Evolutionary conservation across 1,284 basidiomycete genomes (phyloP).

Genomic region (Boletus albobrunnescens): DNA sequence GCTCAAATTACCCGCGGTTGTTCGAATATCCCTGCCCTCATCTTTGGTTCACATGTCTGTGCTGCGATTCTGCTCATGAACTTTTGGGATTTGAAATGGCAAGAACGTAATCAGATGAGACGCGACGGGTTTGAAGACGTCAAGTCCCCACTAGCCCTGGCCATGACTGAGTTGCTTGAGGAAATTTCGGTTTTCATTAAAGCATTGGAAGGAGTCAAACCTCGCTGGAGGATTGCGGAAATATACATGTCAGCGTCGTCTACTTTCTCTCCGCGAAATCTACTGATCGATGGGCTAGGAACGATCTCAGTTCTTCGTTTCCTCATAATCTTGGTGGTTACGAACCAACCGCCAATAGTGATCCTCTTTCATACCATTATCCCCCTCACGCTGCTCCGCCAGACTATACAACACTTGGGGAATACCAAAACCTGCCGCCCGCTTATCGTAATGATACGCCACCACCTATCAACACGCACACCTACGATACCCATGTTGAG

Average conservation of each 20-base stretch:
- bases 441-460: constrained; percentile 13
- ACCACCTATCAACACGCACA: constrained; percentile 10
- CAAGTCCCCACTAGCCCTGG: constrained; percentile 38
- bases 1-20: constrained; percentile 42
- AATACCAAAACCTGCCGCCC: constrained; percentile 12
- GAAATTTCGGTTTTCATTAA: constrained; percentile 40
- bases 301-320: constrained; percentile 27
- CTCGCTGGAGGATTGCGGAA: constrained; percentile 43
- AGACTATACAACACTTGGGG: constrained; percentile 13
- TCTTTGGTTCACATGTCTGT: constrained; percentile 42
- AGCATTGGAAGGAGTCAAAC: constrained; percentile 38
- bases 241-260: constrained; percentile 41
- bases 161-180: constrained; percentile 40
- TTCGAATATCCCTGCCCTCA: constrained; percentile 38
- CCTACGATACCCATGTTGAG: constrained; percentile 10
- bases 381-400: constrained; percentile 10
- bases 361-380: constrained; percentile 2
- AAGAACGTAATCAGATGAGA: constrained; percentile 35
- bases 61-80: constrained; percentile 45
- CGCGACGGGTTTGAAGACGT: constrained; percentile 35
- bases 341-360: constrained; percentile 20
- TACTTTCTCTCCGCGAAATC: neutral
- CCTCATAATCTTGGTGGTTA: constrained; percentile 28
- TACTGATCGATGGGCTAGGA: constrained; percentile 19
- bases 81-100: constrained; percentile 49